Evolutionary conservation across 208 protist species (phyloP).

Genomic region (Endotrypanum monterogeii): DNA sequence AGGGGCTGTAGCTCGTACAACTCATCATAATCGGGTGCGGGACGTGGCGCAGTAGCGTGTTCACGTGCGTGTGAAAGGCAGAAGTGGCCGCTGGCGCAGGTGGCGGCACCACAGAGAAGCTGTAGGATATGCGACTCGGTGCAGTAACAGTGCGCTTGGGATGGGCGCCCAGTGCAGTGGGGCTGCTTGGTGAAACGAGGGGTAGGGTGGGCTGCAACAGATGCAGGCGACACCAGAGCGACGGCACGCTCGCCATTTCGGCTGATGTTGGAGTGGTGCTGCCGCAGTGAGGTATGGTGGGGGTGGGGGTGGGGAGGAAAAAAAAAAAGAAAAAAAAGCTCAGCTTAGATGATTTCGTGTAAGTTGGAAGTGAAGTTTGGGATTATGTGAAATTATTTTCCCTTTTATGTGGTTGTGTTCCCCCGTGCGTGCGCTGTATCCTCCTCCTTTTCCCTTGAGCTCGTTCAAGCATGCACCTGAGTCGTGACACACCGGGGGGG

Average conservation of each 20-base stretch:
- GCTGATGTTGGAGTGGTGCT: neutral
- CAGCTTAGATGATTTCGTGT: too few relatives aligned
- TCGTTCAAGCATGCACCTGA: too few relatives aligned
- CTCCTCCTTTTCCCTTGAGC: too few relatives aligned
- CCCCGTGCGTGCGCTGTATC: too few relatives aligned
- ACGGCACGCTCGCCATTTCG: slow-evolving; percentile 1
- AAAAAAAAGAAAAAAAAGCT: too few relatives aligned
- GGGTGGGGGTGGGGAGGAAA: neutral
- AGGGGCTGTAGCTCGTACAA: slow-evolving; percentile 42
- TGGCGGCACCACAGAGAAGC: slow-evolving; percentile 46
- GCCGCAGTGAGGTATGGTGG: neutral
- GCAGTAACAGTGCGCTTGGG: neutral
- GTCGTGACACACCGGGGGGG: too few relatives aligned
- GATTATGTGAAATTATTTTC: too few relatives aligned
- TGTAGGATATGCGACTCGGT: slow-evolving; percentile 24
- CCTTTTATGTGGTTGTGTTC: too few relatives aligned
- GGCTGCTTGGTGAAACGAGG: neutral
- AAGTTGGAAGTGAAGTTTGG: too few relatives aligned
- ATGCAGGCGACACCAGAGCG: slow-evolving; percentile 22
- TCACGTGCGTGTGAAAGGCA: slow-evolving; percentile 33
- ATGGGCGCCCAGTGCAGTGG: too few relatives aligned
- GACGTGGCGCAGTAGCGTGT: slow-evolving; percentile 23
- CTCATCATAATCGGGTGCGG: slow-evolving; percentile 36
- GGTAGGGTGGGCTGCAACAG: slow-evolving; percentile 24
- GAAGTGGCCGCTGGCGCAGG: slow-evolving; percentile 33